Evolutionary conservation across 768 basidiomycete genomes (phyloP).

Genomic region (Daedaleopsis sinensis): DNA sequence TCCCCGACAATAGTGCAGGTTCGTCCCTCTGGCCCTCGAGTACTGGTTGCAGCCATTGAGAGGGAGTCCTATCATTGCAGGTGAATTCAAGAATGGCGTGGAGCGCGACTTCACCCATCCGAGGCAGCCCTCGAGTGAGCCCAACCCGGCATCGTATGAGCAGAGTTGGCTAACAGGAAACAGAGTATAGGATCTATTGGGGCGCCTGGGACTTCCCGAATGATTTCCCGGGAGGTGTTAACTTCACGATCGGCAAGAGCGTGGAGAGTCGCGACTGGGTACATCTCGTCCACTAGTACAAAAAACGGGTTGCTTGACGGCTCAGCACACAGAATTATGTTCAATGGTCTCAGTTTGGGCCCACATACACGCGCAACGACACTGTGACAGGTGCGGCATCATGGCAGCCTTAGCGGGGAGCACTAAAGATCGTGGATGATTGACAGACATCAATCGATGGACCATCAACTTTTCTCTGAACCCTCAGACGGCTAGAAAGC

Average conservation of each 20-base stretch:
- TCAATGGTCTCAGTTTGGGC: conserved; percentile 32
- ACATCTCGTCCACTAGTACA: background rate
- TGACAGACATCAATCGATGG: conserved; percentile 25
- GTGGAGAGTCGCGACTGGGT: conserved; percentile 26
- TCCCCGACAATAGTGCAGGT: conserved; percentile 27
- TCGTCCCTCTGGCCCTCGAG: background rate
- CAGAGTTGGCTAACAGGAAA: background rate
- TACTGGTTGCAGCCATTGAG: background rate
- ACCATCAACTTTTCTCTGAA: conserved; percentile 31
- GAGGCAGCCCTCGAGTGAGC: conserved; percentile 21
- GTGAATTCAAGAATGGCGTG: conserved; percentile 30
- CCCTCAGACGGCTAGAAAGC: conserved; percentile 2
- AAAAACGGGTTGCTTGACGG: background rate
- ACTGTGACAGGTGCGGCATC: conserved; percentile 24
- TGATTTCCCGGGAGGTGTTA: conserved; percentile 33
- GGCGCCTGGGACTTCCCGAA: conserved; percentile 35
- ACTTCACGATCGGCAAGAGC: conserved; percentile 33
- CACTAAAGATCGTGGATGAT: background rate
- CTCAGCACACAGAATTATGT: conserved; percentile 28
- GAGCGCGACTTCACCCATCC: conserved; percentile 27
- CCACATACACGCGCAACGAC: conserved; percentile 27
- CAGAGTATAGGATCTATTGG: conserved; percentile 29
- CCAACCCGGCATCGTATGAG: no score
- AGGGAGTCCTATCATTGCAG: conserved; percentile 5
- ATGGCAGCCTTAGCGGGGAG: background rate